Evolutionary conservation across 352 stramenopile species (phyloP).

Genomic region (Globisporangium okanoganense): DNA sequence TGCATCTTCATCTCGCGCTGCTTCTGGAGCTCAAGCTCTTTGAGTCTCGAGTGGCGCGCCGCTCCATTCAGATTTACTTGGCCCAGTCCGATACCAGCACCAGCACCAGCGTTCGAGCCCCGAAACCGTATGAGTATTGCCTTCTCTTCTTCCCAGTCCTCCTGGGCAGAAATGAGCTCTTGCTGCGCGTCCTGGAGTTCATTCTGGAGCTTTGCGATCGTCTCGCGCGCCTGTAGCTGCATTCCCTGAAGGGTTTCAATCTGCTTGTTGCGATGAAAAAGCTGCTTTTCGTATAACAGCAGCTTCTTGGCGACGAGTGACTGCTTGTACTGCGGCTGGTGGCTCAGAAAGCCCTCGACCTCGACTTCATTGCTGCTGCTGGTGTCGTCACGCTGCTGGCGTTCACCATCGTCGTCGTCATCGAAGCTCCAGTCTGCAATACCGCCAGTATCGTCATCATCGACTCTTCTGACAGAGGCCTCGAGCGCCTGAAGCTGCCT

Average conservation of each 20-base stretch:
- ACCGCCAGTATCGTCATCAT: conserved; percentile 11
- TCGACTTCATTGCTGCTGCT: conserved; percentile 14
- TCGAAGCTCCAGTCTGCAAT: not conserved
- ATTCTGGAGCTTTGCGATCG: conserved; percentile 29
- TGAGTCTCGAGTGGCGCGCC: conserved; percentile 14
- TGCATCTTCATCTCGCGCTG: conserved; percentile 51
- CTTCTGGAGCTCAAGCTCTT: conserved; percentile 31
- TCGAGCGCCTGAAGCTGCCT: conserved; percentile 21
- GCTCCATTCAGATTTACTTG: not conserved
- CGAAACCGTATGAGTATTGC: conserved; percentile 39
- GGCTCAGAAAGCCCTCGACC: conserved; percentile 35
- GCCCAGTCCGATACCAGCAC: not conserved
- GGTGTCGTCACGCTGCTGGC: conserved; percentile 12
- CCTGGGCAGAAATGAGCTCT: conserved; percentile 42
- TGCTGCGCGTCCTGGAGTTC: conserved; percentile 36
- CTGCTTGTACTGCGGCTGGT: conserved; percentile 38
- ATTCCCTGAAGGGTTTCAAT: conserved; percentile 26
- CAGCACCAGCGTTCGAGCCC: conserved; percentile 6
- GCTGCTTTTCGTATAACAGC: conserved; percentile 44
- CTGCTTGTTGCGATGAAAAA: conserved; percentile 35
- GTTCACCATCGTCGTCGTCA: conserved; percentile 2
- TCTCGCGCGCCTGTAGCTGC: conserved; percentile 20
- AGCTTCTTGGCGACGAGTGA: conserved; percentile 51
- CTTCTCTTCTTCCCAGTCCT: conserved; percentile 70
- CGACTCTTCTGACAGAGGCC: conserved; percentile 7